Evolutionary conservation across 257 asterid genomes (phyloP).

Genomic region (Solanum raphanifolium): DNA sequence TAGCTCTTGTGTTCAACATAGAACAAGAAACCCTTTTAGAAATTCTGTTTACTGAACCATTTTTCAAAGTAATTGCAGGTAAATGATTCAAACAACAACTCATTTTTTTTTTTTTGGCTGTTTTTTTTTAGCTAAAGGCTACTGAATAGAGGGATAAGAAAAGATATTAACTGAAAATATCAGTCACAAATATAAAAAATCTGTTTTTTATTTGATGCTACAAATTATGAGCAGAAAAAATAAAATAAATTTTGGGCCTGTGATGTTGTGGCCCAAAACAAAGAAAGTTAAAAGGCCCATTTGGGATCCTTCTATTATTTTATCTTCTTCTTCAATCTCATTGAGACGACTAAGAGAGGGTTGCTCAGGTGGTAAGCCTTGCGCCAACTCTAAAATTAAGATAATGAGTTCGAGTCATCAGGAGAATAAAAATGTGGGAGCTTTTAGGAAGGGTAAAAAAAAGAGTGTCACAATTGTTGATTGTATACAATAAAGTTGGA

Average conservation of each 20-base stretch:
- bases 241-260: neutral
- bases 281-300: neutral
- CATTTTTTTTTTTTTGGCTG: conserved; percentile 15
- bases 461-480: neutral
- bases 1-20: conserved; percentile 40
- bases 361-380: neutral
- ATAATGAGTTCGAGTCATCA: neutral
- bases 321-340: neutral
- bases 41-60: conserved; percentile 16
- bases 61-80: conserved; percentile 35
- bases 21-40: conserved; percentile 26
- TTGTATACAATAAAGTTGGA: neutral
- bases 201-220: neutral
- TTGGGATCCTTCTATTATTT: neutral
- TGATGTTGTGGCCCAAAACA: neutral
- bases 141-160: neutral
- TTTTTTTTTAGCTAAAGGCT: neutral
- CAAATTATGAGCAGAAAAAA: neutral
- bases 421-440: neutral
- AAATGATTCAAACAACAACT: conserved; percentile 39
- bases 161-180: neutral
- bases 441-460: neutral
- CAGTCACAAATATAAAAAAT: neutral
- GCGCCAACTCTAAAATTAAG: neutral
- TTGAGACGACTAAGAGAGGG: neutral